These are phyloP conservation scores for Aspergillus persii DNA, from an alignment of 2,329 filamentous ascomycete genomes.

Conservation along the genomic window DNA sequence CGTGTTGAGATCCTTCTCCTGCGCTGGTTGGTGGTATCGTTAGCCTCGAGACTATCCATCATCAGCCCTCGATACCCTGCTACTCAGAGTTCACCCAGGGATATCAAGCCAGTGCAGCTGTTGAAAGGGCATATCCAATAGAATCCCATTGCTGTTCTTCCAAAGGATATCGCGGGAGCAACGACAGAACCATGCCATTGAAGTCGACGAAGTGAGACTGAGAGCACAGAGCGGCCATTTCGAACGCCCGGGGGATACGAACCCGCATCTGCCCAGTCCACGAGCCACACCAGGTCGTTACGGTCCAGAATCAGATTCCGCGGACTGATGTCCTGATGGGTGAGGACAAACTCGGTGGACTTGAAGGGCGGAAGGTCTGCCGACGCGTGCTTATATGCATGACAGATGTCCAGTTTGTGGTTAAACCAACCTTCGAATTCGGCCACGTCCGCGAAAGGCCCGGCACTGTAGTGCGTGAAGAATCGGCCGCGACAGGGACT, in stretches of 20 bases:
- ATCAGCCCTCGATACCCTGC: neutral
- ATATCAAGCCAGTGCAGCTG: slow-evolving; percentile 15
- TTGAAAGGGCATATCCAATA: slow-evolving; percentile 21
- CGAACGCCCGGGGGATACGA: slow-evolving; percentile 24
- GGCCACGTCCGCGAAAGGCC: slow-evolving; percentile 17
- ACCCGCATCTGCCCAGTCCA: slow-evolving; percentile 21
- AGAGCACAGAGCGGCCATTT: slow-evolving; percentile 15
- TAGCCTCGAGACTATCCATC: neutral
- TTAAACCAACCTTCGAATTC: slow-evolving; percentile 27
- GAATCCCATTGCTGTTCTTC: slow-evolving; percentile 19
- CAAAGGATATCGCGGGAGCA: slow-evolving; percentile 16
- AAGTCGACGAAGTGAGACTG: slow-evolving; percentile 20
- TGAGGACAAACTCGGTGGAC: slow-evolving; percentile 18
- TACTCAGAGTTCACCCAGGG: too few relatives aligned
- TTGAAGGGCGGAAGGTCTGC: slow-evolving; percentile 15
- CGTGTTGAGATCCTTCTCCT: too few relatives aligned
- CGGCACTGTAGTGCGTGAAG: slow-evolving; percentile 24
- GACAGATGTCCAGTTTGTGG: slow-evolving; percentile 26
- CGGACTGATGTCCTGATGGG: slow-evolving; percentile 20
- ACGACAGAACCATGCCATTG: slow-evolving; percentile 17
- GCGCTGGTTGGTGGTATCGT: too few relatives aligned
- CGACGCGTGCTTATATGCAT: slow-evolving; percentile 10
- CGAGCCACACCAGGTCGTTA: slow-evolving; percentile 12
- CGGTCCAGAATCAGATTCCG: slow-evolving; percentile 19
- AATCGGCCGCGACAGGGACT: slow-evolving; percentile 18